Evolutionary conservation across 169 alveolate genomes (phyloP), one percentile per base, ranked within the genome.

Genomic region (Eimeria praecox): DNA sequence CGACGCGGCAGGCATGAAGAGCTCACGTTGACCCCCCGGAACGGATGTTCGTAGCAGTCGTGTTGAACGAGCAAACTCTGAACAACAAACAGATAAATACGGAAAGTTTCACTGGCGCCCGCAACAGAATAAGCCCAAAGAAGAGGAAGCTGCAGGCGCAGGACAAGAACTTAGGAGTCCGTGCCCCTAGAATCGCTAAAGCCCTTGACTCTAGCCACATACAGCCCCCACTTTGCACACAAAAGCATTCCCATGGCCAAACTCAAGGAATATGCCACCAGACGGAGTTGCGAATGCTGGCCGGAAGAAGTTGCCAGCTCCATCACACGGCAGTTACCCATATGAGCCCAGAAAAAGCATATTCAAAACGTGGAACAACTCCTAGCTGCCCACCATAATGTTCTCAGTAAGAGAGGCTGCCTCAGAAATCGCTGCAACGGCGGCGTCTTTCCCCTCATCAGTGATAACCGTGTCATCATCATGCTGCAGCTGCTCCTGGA

Each of bases 51-150:
- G 59, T 59, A 87, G 82, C 93, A 87, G 82, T 87, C 93, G 82
- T 87, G 78, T 87, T 87, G 93, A 62, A 87, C 93, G 64, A 87
- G 93, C 93, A 87, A 24, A 22, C 27, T 87, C 93, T 87, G 93
- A 80, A 62, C 1, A 54, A 12, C 75, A 49, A 44, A 40, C 64
- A 24, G 10, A 80, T 4, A 24, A 73, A 35, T 35, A 22, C 46
- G 35, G 10, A 80, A n/a, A 30, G 69, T 44, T 42, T 33, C 88
- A 20, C 88, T 64, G 18, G 24, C 12, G 89, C 12, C 66, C 44
- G 44, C 22, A 80, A n/a, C 89, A 80, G 69, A 30, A 24, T 69
- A 44, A 44, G 6, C 49, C 49, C 52, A 16, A 38, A 16, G 33
- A 38, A 49, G 33, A 73, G 20, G 33, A 16, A 73, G 30, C 54